Base-by-base conservation (phyloP, 2,329 filamentous ascomycete genomes). In the Colletotrichum destructivum region DNA sequence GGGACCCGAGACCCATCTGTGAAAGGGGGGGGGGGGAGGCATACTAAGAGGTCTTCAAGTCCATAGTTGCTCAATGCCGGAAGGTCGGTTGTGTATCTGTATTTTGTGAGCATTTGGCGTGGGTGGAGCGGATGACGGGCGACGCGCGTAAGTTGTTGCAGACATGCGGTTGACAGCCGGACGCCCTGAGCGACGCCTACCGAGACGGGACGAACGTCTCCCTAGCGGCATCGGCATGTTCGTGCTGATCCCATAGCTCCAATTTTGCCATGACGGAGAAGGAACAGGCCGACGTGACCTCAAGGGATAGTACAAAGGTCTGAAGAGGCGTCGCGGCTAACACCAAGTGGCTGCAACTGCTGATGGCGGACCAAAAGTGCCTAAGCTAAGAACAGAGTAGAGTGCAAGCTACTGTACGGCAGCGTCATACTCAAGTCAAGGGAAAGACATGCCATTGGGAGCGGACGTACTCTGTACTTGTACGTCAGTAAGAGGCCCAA, bases 191-290 rank as follows among this genome's bases (percentile, higher is more conserved):
- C 59, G 44, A 69, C 69, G 59, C 54, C 46, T 69, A 64, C 65
- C 65, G 70, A 66, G 66, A 72, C 66, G 66, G 70, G 66, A 72
- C 66, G 67, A 71, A 72, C 66, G 70, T 72, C 66, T 70, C 55
- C 55, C 61, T 72, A 65, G 66, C 61, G 60, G 26, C 54, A 60
- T 65, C 31, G 42, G 68, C 38, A 40, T 35, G 12, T 56, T 68
- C 52, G 35, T 57, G 59, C 62, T 71, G 51, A 71, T 71, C 64
- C 44, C 64, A 46, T 35, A 38, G 52, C 68, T 66, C 62, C 55
- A 56, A 42, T 60, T 59, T 61, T 35, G n/a, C 31, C 40, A 66
- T 47, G 62, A 31, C 31, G 54, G 26, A 47, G 44, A 15, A 21
- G n/a, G 15, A 40, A 40, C 52, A 15, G 51, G 31, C 49, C n/a